These are phyloP conservation scores for Lactarius vividus DNA, from an alignment of 768 basidiomycete genomes.

Conservation along the genomic window DNA sequence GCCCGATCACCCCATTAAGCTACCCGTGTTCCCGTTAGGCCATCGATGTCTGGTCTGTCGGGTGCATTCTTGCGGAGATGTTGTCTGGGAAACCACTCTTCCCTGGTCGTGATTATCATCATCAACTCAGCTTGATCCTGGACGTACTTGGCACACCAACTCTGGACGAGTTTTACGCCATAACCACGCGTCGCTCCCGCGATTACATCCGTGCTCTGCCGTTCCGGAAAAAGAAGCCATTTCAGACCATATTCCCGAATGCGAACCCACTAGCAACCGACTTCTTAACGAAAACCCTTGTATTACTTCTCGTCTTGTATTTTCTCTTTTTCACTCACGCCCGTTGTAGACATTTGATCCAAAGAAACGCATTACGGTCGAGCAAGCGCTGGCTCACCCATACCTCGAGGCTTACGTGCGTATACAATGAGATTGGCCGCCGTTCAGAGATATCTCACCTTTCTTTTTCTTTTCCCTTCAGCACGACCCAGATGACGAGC, in stretches of 20 bases:
- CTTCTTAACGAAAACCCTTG: slow-evolving; percentile 82
- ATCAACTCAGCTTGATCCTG: slow-evolving; percentile 92
- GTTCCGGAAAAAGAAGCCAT: slow-evolving; percentile 84
- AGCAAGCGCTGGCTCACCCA: slow-evolving; percentile 92
- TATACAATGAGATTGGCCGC: slow-evolving; percentile 25
- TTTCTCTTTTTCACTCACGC: not conserved
- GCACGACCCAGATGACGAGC: slow-evolving; percentile 98
- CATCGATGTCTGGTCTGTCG: slow-evolving; percentile 88
- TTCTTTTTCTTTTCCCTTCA: slow-evolving; percentile 30
- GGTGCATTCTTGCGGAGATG: slow-evolving; percentile 94
- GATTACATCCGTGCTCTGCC: slow-evolving; percentile 95
- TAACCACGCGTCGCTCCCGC: slow-evolving; percentile 85
- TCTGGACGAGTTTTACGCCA: slow-evolving; percentile 96
- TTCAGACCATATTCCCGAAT: slow-evolving; percentile 85
- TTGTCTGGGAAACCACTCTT: slow-evolving; percentile 95
- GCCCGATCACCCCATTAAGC: slow-evolving; percentile 37
- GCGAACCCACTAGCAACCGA: slow-evolving; percentile 77
- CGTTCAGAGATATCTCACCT: not conserved
- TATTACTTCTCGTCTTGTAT: slow-evolving; percentile 33
- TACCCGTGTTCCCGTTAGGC: slow-evolving; percentile 42
- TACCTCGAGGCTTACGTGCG: slow-evolving; percentile 90
- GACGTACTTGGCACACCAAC: slow-evolving; percentile 97
- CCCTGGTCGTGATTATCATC: slow-evolving; percentile 95
- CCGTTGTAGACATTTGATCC: slow-evolving; percentile 85
- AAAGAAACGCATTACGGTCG: slow-evolving; percentile 93